phyloP scores from a whole-genome alignment of 148 eudicot species.

The Amaranthus cruentus region DNA sequence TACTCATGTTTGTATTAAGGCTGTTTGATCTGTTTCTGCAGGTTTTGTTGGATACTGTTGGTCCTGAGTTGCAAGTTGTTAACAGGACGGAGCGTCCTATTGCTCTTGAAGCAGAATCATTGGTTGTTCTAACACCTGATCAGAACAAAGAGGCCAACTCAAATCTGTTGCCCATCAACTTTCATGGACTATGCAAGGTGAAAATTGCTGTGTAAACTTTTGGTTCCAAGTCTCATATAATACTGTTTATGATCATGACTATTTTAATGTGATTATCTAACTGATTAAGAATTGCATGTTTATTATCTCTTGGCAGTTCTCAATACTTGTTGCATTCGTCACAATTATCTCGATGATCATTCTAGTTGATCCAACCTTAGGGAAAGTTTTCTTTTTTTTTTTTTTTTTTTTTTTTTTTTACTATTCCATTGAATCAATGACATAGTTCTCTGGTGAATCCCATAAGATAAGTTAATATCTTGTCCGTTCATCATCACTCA shows the following conservation, averaged over 20 bases:
- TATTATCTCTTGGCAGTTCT: too few species aligned
- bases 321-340: too few species aligned
- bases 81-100: constrained; percentile 55
- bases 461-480: too few species aligned
- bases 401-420: too few species aligned
- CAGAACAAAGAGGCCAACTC: constrained; percentile 59
- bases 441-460: too few species aligned
- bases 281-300: too few species aligned
- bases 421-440: too few species aligned
- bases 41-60: constrained; percentile 86
- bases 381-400: too few species aligned
- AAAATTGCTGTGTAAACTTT: not conserved
- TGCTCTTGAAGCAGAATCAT: constrained; percentile 44
- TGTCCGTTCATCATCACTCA: too few species aligned
- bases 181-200: constrained; percentile 52
- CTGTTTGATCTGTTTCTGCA: constrained; percentile 13
- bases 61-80: constrained; percentile 76
- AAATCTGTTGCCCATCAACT: constrained; percentile 62
- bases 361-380: too few species aligned
- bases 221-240: not conserved
- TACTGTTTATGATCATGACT: not conserved
- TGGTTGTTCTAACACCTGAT: constrained; percentile 63
- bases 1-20: not conserved
- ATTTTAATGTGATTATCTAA: too few species aligned
- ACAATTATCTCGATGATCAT: too few species aligned